Evolutionary conservation across 2,329 filamentous ascomycete species (phyloP).

Genomic region (Plenodomus lindquistii): DNA sequence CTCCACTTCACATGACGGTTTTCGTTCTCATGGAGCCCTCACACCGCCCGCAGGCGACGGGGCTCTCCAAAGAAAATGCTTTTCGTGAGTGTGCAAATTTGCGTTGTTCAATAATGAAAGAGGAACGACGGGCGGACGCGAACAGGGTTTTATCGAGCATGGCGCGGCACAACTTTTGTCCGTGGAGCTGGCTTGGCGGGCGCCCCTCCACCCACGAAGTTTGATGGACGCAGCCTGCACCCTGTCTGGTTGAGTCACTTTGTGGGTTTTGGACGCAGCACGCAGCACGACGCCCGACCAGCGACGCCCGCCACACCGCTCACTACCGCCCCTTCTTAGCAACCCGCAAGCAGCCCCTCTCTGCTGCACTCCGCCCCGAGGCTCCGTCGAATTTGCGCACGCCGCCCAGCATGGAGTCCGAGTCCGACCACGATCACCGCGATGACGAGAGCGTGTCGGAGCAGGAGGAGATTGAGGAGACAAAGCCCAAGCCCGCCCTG

Average conservation of each 20-base stretch:
- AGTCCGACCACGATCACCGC: constrained; percentile 46
- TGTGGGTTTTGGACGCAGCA: constrained; percentile 27
- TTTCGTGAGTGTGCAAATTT: constrained; percentile 59
- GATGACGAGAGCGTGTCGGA: constrained; percentile 63
- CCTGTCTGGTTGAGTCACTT: constrained; percentile 40
- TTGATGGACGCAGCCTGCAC: constrained; percentile 21
- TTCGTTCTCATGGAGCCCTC: constrained; percentile 59
- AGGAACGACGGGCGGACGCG: constrained; percentile 33
- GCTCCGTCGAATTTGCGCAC: background rate
- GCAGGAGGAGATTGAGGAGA: constrained; percentile 71
- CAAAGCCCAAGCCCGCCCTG: constrained; percentile 73
- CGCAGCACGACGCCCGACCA: constrained; percentile 2
- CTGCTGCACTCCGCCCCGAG: background rate
- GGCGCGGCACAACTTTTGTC: constrained; percentile 22
- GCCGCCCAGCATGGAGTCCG: constrained; percentile 46
- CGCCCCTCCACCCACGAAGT: constrained; percentile 30
- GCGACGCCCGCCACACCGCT: constrained; percentile 1
- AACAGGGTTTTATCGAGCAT: constrained; percentile 31
- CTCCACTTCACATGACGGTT: constrained; percentile 62
- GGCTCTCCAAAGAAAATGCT: constrained; percentile 60
- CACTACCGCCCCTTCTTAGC: background rate
- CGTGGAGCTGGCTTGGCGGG: constrained; percentile 11
- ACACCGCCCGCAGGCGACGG: constrained; percentile 42
- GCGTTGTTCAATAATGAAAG: constrained; percentile 60
- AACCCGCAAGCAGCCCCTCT: background rate